Conservation (phyloP, 2,329 filamentous ascomycete species). For the Aspergillus hiratsukae region DNA sequence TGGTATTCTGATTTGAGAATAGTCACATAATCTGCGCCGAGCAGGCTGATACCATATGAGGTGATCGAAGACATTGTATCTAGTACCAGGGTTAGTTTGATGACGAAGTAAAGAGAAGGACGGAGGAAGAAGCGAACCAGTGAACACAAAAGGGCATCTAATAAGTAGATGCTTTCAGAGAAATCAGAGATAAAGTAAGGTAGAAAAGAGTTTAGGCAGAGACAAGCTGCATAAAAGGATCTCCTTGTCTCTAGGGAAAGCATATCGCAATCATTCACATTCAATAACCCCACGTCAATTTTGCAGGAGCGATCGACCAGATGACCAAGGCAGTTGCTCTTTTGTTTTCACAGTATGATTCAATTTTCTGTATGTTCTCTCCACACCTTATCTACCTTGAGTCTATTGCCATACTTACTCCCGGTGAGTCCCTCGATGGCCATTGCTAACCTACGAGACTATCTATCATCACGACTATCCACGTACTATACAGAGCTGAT, state of each 20-base stretch:
- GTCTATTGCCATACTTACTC: neutral
- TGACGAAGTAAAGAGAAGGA: neutral
- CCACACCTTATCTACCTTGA: neutral
- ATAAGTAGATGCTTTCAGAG: neutral
- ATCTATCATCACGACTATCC: neutral
- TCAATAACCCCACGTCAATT: conserved; percentile 7
- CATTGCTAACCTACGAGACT: neutral
- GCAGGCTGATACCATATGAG: conserved; percentile 23
- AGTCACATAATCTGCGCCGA: conserved; percentile 43
- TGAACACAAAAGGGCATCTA: neutral
- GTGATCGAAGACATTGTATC: neutral
- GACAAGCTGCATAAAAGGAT: neutral
- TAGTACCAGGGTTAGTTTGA: neutral
- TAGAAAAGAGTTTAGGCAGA: neutral
- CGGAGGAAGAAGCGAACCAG: neutral
- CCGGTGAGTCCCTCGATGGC: neutral
- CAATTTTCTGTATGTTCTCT: too few species aligned
- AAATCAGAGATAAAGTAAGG: neutral
- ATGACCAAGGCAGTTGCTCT: neutral
- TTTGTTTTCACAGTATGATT: neutral
- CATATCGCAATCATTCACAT: conserved; percentile 1
- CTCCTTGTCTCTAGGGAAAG: neutral
- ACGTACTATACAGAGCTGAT: neutral
- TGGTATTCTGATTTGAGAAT: conserved; percentile 61
- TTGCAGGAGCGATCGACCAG: conserved; percentile 12